These are phyloP conservation scores for Aspergillus sp. DNA, from an alignment of 2,329 filamentous ascomycete genomes.

Conservation along the genomic window DNA sequence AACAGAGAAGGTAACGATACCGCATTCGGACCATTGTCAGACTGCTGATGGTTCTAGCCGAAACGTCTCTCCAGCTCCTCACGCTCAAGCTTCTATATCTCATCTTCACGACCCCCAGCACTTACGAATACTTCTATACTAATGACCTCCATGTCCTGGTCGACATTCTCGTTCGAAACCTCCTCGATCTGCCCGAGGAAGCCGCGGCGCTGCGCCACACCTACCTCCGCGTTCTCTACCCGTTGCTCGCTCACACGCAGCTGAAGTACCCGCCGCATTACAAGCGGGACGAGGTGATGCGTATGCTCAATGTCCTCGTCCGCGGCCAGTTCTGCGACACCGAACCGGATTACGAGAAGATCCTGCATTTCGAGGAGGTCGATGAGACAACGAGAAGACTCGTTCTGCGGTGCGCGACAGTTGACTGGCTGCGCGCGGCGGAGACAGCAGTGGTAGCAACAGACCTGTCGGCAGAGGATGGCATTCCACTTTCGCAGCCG, in stretches of 20 bases:
- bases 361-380: slow-evolving; percentile 41
- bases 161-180: slow-evolving; percentile 90
- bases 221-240: slow-evolving; percentile 85
- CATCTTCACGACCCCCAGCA: slow-evolving; percentile 82
- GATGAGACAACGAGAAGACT: slow-evolving; percentile 42
- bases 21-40: background rate
- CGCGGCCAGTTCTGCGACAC: slow-evolving; percentile 59
- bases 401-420: slow-evolving; percentile 36
- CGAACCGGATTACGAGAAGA: slow-evolving; percentile 35
- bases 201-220: slow-evolving; percentile 68
- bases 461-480: slow-evolving; percentile 10
- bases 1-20: slow-evolving; percentile 66
- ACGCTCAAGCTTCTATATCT: slow-evolving; percentile 94
- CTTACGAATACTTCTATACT: slow-evolving; percentile 97
- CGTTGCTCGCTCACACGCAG: slow-evolving; percentile 83
- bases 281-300: slow-evolving; percentile 75
- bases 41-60: slow-evolving; percentile 39
- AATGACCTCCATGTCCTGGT: slow-evolving; percentile 91
- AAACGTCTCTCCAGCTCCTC: slow-evolving; percentile 88
- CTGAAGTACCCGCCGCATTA: slow-evolving; percentile 79
- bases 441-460: slow-evolving; percentile 12
- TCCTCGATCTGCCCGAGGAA: slow-evolving; percentile 90
- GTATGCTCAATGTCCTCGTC: slow-evolving; percentile 62
- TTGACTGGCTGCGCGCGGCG: slow-evolving; percentile 36
- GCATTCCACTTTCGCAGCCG: slow-evolving; percentile 6